A percentile compares a stretch with the other conserved stretches of the same genome.
These are phyloP conservation scores for Quercus suber DNA, from an alignment of 306 rosid species.

Conservation along the genomic window DNA sequence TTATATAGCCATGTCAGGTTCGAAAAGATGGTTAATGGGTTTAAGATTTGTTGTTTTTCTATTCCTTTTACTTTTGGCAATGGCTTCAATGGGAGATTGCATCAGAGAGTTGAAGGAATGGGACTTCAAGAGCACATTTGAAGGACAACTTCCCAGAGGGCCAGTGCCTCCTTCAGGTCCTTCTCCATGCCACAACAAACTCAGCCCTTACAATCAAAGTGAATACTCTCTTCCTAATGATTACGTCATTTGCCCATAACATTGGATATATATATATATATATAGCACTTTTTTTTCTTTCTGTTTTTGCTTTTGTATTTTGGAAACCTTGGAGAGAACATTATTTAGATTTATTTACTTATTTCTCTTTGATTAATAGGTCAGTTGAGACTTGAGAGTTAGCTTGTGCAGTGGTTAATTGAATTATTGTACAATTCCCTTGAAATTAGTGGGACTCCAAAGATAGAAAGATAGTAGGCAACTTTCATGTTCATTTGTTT, in stretches of 20 bases:
- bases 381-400: no score
- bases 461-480: no score
- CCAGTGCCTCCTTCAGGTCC: conserved; percentile 79
- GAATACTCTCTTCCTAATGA: conserved; percentile 29
- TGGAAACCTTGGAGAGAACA: background rate
- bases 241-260: conserved; percentile 46
- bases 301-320: background rate
- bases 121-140: conserved; percentile 27
- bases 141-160: conserved; percentile 52
- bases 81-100: conserved; percentile 35
- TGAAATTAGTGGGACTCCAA: no score
- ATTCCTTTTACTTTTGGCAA: conserved; percentile 25
- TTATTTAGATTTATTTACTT: background rate
- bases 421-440: no score
- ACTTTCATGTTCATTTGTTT: no score
- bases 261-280: background rate
- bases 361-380: no score
- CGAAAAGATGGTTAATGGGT: conserved; percentile 16
- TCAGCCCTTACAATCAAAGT: conserved; percentile 34
- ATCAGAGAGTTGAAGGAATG: conserved; percentile 21
- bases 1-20: conserved; percentile 22
- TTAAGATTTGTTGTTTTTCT: conserved; percentile 7
- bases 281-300: background rate
- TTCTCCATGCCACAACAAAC: conserved; percentile 57
- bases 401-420: no score